phyloP scores from a whole-genome alignment of 768 basidiomycete genomes.

The Calocera cornea region DNA sequence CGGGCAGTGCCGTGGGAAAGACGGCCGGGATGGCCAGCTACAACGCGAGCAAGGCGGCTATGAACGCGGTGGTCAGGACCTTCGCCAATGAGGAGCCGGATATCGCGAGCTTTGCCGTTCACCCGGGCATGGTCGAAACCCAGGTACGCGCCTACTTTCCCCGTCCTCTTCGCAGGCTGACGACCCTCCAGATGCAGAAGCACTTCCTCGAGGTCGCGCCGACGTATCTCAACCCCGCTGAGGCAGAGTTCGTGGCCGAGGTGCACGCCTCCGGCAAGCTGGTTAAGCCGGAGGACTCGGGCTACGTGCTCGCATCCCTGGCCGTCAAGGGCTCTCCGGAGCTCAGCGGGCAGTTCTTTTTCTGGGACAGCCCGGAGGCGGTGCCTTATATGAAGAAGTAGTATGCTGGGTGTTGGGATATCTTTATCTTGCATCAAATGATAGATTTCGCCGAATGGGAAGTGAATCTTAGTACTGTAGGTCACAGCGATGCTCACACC shows the following conservation, averaged over 20 bases:
- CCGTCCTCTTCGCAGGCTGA: neutral
- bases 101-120: slow-evolving; percentile 58
- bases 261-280: slow-evolving; percentile 51
- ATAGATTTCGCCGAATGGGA: too few relatives aligned
- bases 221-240: slow-evolving; percentile 39
- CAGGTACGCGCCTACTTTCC: neutral
- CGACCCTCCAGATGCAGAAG: slow-evolving; percentile 50
- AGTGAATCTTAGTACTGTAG: too few relatives aligned
- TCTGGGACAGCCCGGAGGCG: slow-evolving; percentile 40
- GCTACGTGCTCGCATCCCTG: slow-evolving; percentile 65
- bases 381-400: neutral
- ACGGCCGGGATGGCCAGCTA: slow-evolving; percentile 67
- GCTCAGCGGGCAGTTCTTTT: slow-evolving; percentile 64
- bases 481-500: too few relatives aligned
- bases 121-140: slow-evolving; percentile 84
- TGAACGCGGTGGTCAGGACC: slow-evolving; percentile 79
- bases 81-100: slow-evolving; percentile 72
- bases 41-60: slow-evolving; percentile 72
- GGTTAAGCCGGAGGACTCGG: slow-evolving; percentile 58
- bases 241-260: slow-evolving; percentile 44
- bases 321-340: slow-evolving; percentile 48
- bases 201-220: slow-evolving; percentile 39
- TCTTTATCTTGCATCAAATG: too few relatives aligned
- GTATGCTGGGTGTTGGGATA: too few relatives aligned
- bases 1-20: slow-evolving; percentile 63